A percentile compares a stretch with the other conserved stretches of the same genome.
phyloP scores from a whole-genome alignment of 345 rosid genomes.

The Turnera subulata region DNA sequence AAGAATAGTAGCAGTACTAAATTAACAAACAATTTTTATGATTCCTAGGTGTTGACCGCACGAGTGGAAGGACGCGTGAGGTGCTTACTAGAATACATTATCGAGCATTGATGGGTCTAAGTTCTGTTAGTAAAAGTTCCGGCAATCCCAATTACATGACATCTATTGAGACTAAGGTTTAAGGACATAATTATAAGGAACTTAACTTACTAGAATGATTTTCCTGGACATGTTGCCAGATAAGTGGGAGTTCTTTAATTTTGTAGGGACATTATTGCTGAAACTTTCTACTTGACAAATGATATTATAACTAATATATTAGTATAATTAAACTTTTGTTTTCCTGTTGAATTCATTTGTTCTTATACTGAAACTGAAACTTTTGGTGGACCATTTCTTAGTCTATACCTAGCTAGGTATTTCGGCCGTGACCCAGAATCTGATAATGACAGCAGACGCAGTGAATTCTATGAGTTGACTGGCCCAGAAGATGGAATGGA shows the following conservation, averaged over 20 bases:
- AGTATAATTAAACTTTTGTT: background rate
- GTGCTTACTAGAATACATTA: constrained; percentile 10
- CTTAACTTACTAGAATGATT: constrained; percentile 10
- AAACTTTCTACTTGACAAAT: constrained; percentile 28
- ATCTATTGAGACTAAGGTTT: constrained; percentile 11
- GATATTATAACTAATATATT: no score
- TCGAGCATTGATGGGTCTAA: background rate
- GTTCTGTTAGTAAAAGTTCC: constrained; percentile 26
- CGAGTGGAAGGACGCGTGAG: constrained; percentile 37
- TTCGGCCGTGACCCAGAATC: no score
- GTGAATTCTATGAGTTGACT: no score
- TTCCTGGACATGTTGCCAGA: constrained; percentile 20
- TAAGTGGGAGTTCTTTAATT: constrained; percentile 32
- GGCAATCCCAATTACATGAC: constrained; percentile 17
- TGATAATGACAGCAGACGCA: no score
- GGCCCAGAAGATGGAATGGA: no score
- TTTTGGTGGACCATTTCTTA: no score
- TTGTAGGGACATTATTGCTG: constrained; percentile 46
- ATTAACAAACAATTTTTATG: constrained; percentile 10
- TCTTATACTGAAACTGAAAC: no score
- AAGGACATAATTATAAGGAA: background rate
- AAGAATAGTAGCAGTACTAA: constrained; percentile 2
- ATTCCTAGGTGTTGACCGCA: no score
- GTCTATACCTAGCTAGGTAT: no score
- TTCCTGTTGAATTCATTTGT: background rate